A percentile compares a stretch with the other conserved stretches of the same genome.
These are phyloP conservation scores for Cystofilobasidium bisporidii DNA, from an alignment of 768 basidiomycete genomes.

Conservation along the genomic window DNA sequence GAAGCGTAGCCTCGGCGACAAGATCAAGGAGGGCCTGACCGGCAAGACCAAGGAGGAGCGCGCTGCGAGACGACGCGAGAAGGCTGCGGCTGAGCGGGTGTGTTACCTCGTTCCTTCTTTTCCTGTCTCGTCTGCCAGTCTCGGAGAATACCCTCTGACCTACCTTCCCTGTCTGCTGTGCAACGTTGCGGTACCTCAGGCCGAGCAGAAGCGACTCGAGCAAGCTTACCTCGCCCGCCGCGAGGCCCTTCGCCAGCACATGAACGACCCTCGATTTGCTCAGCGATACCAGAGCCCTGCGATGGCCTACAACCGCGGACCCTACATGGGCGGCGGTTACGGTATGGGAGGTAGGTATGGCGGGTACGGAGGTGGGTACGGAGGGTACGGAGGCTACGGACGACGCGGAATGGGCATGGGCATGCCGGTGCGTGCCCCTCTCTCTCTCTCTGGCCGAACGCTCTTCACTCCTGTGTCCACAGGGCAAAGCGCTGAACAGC, in stretches of 20 bases:
- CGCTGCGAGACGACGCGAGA: conserved; percentile 36
- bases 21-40: conserved; percentile 54
- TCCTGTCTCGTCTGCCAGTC: background rate
- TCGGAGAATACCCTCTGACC: background rate
- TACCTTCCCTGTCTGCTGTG: no score
- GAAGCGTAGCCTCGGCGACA: conserved; percentile 48
- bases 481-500: background rate
- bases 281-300: background rate
- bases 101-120: background rate
- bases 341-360: conserved; percentile 5
- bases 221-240: conserved; percentile 20
- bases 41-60: conserved; percentile 56
- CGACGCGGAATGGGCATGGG: background rate
- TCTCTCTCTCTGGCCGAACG: background rate
- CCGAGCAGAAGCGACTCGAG: conserved; percentile 11
- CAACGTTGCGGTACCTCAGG: background rate
- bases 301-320: conserved; percentile 10
- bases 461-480: no score
- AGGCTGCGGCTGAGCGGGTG: conserved; percentile 30
- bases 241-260: conserved; percentile 3
- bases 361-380: conserved; percentile 12
- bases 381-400: conserved; percentile 15
- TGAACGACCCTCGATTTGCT: conserved; percentile 7
- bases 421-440: conserved; percentile 9
- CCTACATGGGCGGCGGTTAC: background rate